These are phyloP conservation scores for Paracoccidioides brasiliensis DNA, from an alignment of 2,329 filamentous ascomycete genomes.

Conservation along the genomic window DNA sequence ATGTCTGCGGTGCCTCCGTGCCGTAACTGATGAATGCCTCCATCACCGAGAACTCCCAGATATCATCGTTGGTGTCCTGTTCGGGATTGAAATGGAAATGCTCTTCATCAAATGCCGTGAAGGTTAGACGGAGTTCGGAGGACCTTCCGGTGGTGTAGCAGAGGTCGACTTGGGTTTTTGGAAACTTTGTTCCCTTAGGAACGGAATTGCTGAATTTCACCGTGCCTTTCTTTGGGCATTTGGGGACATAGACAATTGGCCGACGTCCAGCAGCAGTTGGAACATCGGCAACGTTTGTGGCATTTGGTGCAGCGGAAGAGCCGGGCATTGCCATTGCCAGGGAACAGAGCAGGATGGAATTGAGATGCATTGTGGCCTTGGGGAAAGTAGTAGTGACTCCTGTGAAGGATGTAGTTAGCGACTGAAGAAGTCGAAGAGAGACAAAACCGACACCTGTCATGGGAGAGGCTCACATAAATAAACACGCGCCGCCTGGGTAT, in stretches of 20 bases:
- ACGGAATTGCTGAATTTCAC: constrained; percentile 25
- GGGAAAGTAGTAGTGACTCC: too few relatives aligned
- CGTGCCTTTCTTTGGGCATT: constrained; percentile 6
- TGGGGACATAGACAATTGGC: constrained; percentile 2
- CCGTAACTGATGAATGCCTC: constrained; percentile 38
- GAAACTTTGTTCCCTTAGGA: constrained; percentile 31
- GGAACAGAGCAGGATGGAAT: constrained; percentile 3
- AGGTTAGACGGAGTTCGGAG: constrained; percentile 26
- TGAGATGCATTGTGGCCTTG: constrained; percentile 7
- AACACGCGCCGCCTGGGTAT: too few relatives aligned
- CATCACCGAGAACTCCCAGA: constrained; percentile 41
- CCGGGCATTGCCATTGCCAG: constrained; percentile 2
- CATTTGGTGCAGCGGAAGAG: not conserved
- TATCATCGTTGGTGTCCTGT: constrained; percentile 32
- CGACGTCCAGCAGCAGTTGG: not conserved
- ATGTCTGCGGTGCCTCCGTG: constrained; percentile 35
- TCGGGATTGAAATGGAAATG: constrained; percentile 34
- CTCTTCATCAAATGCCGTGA: constrained; percentile 36
- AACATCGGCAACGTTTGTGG: not conserved
- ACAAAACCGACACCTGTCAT: too few relatives aligned
- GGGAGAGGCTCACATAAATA: too few relatives aligned
- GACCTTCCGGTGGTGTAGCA: constrained; percentile 28
- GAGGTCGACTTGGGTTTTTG: constrained; percentile 34
- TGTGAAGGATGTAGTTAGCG: too few relatives aligned
- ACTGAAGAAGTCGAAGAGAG: not conserved